A percentile compares a stretch with the other conserved stretches of the same genome.
These are phyloP conservation scores for Tolypocladium amazonense DNA, from an alignment of 2,329 filamentous ascomycete genomes.

Conservation along the genomic window DNA sequence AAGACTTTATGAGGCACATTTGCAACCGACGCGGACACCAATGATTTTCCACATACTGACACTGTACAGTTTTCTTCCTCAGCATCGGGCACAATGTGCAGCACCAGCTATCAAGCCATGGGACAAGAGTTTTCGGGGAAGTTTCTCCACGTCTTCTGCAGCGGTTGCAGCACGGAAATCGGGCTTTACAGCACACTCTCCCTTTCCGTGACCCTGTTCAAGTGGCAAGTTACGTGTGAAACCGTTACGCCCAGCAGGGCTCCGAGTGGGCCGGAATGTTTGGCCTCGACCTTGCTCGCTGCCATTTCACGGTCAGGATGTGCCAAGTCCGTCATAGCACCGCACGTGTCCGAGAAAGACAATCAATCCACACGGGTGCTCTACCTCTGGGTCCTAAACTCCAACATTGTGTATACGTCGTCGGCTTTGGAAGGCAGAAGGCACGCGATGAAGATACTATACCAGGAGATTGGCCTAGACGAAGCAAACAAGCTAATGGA, in stretches of 20 bases:
- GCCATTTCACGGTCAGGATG: constrained; percentile 46
- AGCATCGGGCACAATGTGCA: constrained; percentile 17
- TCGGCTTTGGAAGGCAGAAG: constrained; percentile 18
- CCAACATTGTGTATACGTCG: constrained; percentile 41
- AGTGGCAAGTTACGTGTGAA: constrained; percentile 43
- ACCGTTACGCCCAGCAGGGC: constrained; percentile 10
- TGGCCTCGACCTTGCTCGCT: constrained; percentile 41
- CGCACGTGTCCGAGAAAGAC: constrained; percentile 8
- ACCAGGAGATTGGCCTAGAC: constrained; percentile 27
- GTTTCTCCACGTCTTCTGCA: constrained; percentile 33
- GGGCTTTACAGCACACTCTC: constrained; percentile 36
- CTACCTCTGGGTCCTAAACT: constrained; percentile 46
- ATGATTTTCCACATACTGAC: constrained; percentile 10
- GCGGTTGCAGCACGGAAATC: constrained; percentile 31
- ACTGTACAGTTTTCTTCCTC: constrained; percentile 26
- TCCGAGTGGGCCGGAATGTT: constrained; percentile 37
- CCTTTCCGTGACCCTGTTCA: constrained; percentile 40
- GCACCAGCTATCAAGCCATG: constrained; percentile 16
- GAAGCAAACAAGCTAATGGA: constrained; percentile 40
- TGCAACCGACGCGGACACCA: neutral
- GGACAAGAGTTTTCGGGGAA: constrained; percentile 11
- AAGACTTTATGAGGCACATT: constrained; percentile 43
- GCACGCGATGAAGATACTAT: constrained; percentile 43
- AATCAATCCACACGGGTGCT: constrained; percentile 17
- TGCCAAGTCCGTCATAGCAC: constrained; percentile 43